Conservation (phyloP, 805 yeast genomes). For the Jamesozyma hellenica region DNA sequence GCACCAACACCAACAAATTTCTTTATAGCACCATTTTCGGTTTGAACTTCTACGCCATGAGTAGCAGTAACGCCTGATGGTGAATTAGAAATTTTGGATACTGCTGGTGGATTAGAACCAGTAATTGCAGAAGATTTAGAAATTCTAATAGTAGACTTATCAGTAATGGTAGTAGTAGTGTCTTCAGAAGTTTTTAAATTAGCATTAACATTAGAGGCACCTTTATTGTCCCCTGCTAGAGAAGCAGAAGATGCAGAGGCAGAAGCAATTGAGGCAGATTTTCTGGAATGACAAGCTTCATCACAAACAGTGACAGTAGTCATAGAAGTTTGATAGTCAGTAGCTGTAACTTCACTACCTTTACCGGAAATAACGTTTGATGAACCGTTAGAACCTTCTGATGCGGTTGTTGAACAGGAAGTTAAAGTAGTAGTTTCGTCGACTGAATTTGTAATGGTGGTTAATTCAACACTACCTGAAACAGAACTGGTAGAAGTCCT, state of each 20-base stretch:
- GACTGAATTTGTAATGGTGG: background rate
- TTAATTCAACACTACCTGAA: background rate
- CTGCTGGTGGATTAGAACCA: background rate
- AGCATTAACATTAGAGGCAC: too few relatives aligned
- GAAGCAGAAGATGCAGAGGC: conserved; percentile 1
- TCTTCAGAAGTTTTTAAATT: background rate
- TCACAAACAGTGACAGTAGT: conserved; percentile 9
- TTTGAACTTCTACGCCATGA: conserved; percentile 6
- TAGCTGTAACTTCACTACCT: background rate
- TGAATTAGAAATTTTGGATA: conserved; percentile 3
- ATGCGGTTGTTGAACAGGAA: background rate
- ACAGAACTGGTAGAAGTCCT: background rate
- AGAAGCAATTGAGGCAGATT: conserved; percentile 5
- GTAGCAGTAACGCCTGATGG: conserved; percentile 2
- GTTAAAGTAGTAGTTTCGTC: background rate
- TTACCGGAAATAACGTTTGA: background rate
- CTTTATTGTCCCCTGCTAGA: too few relatives aligned
- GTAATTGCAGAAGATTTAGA: background rate
- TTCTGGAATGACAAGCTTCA: conserved; percentile 8
- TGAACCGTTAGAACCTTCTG: background rate
- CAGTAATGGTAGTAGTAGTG: conserved; percentile 2
- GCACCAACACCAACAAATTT: conserved; percentile 7
- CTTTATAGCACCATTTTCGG: conserved; percentile 9
- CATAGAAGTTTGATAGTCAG: conserved; percentile 1
- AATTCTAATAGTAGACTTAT: background rate